phyloP scores from a whole-genome alignment of 352 stramenopile species.

The Phytophthora syringae region DNA sequence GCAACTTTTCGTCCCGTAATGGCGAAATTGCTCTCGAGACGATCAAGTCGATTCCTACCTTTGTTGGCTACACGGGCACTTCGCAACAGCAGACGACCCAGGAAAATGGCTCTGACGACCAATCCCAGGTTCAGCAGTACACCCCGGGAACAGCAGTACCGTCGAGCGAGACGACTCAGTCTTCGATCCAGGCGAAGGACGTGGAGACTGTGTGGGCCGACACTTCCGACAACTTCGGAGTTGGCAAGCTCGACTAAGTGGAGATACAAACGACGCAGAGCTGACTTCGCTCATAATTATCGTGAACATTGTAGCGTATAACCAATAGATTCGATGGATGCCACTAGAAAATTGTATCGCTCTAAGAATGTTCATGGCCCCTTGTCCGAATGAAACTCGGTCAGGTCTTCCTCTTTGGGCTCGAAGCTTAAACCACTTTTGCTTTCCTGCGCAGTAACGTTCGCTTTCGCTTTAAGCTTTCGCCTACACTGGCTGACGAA shows the following conservation, averaged over 20 bases:
- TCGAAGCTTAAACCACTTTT: no score
- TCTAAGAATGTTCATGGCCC: no score
- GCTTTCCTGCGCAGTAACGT: no score
- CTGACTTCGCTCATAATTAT: constrained; percentile 7
- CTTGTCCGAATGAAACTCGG: no score
- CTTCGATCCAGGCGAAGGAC: constrained; percentile 17
- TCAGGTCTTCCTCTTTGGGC: no score
- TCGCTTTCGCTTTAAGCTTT: no score
- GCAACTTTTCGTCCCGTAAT: constrained; percentile 22
- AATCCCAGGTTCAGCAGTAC: constrained; percentile 5
- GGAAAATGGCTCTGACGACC: background rate
- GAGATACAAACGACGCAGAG: background rate
- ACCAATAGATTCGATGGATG: constrained; percentile 19
- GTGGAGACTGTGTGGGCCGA: constrained; percentile 22
- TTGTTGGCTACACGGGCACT: constrained; percentile 12
- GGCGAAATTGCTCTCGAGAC: constrained; percentile 22
- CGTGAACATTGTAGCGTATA: constrained; percentile 14
- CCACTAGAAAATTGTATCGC: no score
- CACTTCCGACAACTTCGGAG: constrained; percentile 31
- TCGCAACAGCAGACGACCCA: constrained; percentile 7
- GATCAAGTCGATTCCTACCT: constrained; percentile 15
- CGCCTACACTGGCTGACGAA: no score
- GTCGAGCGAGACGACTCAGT: background rate
- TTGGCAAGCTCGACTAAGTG: constrained; percentile 34
- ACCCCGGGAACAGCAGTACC: background rate